These are phyloP conservation scores for Hortaea sp. DNA, from an alignment of 2,329 filamentous ascomycete species.

Conservation along the genomic window DNA sequence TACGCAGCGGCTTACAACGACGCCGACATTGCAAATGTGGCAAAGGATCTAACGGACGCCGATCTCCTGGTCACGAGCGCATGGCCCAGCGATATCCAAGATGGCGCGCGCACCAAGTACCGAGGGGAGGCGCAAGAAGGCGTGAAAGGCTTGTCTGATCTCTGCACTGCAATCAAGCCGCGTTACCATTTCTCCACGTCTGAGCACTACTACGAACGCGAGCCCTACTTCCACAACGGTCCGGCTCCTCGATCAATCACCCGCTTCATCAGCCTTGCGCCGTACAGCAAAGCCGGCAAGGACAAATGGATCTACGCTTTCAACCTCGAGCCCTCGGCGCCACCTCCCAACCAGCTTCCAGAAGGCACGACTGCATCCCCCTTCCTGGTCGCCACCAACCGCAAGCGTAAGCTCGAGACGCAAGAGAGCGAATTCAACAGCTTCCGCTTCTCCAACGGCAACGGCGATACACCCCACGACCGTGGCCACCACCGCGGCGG, in stretches of 20 bases:
- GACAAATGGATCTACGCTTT: constrained; percentile 70
- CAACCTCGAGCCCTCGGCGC: constrained; percentile 49
- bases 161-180: constrained; percentile 73
- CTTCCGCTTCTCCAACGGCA: constrained; percentile 45
- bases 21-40: constrained; percentile 46
- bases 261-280: constrained; percentile 80
- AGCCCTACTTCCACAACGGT: constrained; percentile 69
- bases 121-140: constrained; percentile 29
- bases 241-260: constrained; percentile 50
- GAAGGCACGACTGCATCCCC: constrained; percentile 67
- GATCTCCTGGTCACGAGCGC: constrained; percentile 81
- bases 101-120: constrained; percentile 23
- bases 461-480: constrained; percentile 25
- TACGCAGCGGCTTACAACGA: constrained; percentile 69
- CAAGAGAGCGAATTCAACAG: constrained; percentile 21
- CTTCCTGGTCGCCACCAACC: constrained; percentile 42
- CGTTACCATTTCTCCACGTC: constrained; percentile 79
- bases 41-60: constrained; percentile 57
- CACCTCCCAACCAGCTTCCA: constrained; percentile 52
- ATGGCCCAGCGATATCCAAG: constrained; percentile 69
- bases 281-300: constrained; percentile 65
- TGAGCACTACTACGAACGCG: constrained; percentile 73
- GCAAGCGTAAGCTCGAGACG: constrained; percentile 41
- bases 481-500: constrained; percentile 26
- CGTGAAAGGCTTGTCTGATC: constrained; percentile 55